Percentiles rank a stretch among this genome's conserved stretches.
phyloP scores from a whole-genome alignment of 805 yeast genomes.

The Pichia rugopelliculosa region DNA sequence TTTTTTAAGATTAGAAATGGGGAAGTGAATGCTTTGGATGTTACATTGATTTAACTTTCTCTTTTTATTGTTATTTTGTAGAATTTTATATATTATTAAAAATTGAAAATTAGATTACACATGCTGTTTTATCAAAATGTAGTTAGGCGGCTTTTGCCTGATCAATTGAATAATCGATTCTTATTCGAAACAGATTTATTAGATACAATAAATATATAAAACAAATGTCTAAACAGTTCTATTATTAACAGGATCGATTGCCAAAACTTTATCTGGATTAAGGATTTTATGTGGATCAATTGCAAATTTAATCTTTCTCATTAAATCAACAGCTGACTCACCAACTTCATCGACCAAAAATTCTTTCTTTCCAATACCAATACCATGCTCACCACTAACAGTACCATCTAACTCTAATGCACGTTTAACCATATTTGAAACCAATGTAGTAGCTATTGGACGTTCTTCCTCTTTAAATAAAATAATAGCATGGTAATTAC shows the following conservation, averaged over 20 bases:
- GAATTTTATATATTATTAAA: too few species aligned
- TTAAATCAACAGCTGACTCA: slow-evolving; percentile 55
- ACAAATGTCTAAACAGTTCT: slow-evolving; percentile 10
- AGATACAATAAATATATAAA: too few species aligned
- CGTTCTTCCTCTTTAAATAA: slow-evolving; percentile 52
- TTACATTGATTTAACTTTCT: background rate
- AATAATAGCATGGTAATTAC: slow-evolving; percentile 73
- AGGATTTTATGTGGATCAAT: slow-evolving; percentile 68
- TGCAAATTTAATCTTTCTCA: slow-evolving; percentile 69
- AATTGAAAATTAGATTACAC: too few species aligned
- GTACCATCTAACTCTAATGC: slow-evolving; percentile 72
- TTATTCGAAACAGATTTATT: too few species aligned
- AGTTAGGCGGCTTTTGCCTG: too few species aligned
- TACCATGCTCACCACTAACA: slow-evolving; percentile 86
- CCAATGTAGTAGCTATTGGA: slow-evolving; percentile 44
- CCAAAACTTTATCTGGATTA: slow-evolving; percentile 77
- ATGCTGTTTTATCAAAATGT: too few species aligned
- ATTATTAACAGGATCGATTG: slow-evolving; percentile 49
- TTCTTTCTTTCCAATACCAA: slow-evolving; percentile 71
- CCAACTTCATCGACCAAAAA: slow-evolving; percentile 63
- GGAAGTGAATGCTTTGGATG: slow-evolving; percentile 7
- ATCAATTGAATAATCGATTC: too few species aligned
- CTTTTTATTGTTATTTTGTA: too few species aligned
- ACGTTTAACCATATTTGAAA: slow-evolving; percentile 62
- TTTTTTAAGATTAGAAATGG: slow-evolving; percentile 14